Evolutionary conservation across 2,329 filamentous ascomycete genomes (phyloP).

Genomic region (Escovopsis sp.): DNA sequence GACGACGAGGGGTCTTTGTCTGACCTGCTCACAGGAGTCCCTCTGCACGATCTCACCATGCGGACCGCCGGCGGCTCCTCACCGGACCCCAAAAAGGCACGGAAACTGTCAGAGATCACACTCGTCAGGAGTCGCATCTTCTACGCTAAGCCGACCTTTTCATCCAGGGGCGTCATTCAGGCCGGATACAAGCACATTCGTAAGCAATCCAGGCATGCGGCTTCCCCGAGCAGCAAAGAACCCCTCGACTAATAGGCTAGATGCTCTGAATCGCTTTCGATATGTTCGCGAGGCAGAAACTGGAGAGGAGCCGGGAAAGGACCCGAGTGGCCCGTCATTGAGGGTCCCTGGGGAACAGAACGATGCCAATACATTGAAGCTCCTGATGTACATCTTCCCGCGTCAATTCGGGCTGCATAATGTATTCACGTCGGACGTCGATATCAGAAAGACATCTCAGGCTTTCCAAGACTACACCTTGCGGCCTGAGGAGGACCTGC

Average conservation of each 20-base stretch:
- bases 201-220: conserved; percentile 29
- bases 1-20: not conserved
- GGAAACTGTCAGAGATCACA: conserved; percentile 43
- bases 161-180: conserved; percentile 48
- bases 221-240: not conserved
- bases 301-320: not conserved
- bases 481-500: conserved; percentile 58
- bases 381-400: conserved; percentile 91
- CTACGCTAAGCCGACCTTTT: conserved; percentile 63
- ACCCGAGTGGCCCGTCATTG: not conserved
- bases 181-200: conserved; percentile 72
- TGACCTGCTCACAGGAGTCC: conserved; percentile 20
- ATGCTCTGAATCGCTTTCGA: conserved; percentile 63
- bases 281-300: not conserved
- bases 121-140: conserved; percentile 77
- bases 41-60: conserved; percentile 30
- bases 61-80: not conserved
- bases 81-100: not conserved
- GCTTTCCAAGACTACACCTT: conserved; percentile 73
- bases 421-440: conserved; percentile 62
- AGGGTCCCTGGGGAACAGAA: conserved; percentile 4
- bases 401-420: conserved; percentile 83
- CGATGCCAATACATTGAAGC: conserved; percentile 43
- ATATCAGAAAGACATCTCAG: conserved; percentile 52
- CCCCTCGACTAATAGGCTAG: conserved; percentile 26